phyloP scores from a whole-genome alignment of 2,329 filamentous ascomycete species.

The Venturia aucupariae region DNA sequence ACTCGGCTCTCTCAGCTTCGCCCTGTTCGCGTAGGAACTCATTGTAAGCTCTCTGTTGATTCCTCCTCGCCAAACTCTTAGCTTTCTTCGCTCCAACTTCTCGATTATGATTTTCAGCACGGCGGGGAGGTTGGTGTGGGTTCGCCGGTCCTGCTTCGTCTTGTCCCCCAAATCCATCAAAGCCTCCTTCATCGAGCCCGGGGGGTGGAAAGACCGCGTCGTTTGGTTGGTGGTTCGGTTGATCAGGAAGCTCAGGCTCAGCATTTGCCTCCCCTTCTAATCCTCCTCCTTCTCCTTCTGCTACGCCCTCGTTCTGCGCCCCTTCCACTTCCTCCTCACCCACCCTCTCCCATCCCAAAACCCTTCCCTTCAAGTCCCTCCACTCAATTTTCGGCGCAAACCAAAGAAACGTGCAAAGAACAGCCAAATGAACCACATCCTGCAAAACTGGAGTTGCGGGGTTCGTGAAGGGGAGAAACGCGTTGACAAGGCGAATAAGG shows the following conservation, averaged over 20 bases:
- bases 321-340: background rate
- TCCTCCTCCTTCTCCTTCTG: background rate
- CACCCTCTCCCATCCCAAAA: background rate
- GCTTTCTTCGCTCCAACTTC: conserved; percentile 41
- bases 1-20: conserved; percentile 34
- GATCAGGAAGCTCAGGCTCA: background rate
- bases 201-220: background rate
- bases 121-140: conserved; percentile 10
- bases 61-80: conserved; percentile 36
- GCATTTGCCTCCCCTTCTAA: background rate
- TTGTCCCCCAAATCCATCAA: background rate
- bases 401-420: conserved; percentile 37
- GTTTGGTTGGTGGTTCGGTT: background rate
- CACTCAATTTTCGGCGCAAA: conserved; percentile 28
- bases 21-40: conserved; percentile 41
- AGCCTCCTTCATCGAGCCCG: background rate
- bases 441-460: conserved; percentile 37
- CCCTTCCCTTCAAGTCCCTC: background rate
- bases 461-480: conserved; percentile 39
- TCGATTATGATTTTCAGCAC: conserved; percentile 21
- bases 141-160: conserved; percentile 28
- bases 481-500: conserved; percentile 27
- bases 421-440: conserved; percentile 37
- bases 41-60: conserved; percentile 37
- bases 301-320: background rate